Base-by-base conservation (phyloP, 1,284 basidiomycete genomes). In the Austroboletus niveus region DNA sequence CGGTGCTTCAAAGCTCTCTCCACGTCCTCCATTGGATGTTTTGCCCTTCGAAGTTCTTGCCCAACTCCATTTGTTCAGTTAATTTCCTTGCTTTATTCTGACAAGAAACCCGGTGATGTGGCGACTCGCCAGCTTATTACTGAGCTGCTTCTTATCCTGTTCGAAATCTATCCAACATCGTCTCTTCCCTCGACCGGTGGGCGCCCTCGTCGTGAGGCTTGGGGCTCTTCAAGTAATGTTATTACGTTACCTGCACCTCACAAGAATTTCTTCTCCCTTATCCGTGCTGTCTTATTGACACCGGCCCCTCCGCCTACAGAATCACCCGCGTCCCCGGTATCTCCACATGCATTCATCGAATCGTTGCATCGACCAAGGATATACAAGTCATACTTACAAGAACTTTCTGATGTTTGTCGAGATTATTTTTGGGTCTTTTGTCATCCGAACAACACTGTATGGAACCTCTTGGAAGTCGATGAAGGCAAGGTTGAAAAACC, bases 391-490 rank as follows among this genome's bases (percentile, higher is more conserved):
- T 98, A 95, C 71, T 75, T 99, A 12, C 83, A 87, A 60, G 95
- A 98, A 67, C 75, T 98, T 35, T 87, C 84, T 9, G 92, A 95
- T 58, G 78, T 96, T 3, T 95, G 94, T 65, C 75, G 94, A 17
- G 96, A 99, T 68, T 98, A 97, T 72, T 98, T 98, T 70, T 98
- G 96, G 94, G 89, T 99, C 49, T 98, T 98, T 73, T 98, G 96
- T 66, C 97, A 99, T 68, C 87, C 89, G 3, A 88, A 88, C 62
- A 99, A 99, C 64, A 84, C 85, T 1, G 85, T 96, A 42, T 98
- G 94, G 94, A 76, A 85, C 15, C 73, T 95, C 27, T 72, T 78
- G 6, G 87, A 94, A 60, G 85, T 92, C 0, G 89, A 98, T 62
- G 87, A 92, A 65, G 81, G 75, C 2, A 82, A 82, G 50, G 92